Base-by-base conservation (phyloP, 2,329 filamentous ascomycete genomes). In the Chrysoporthe cubensis region DNA sequence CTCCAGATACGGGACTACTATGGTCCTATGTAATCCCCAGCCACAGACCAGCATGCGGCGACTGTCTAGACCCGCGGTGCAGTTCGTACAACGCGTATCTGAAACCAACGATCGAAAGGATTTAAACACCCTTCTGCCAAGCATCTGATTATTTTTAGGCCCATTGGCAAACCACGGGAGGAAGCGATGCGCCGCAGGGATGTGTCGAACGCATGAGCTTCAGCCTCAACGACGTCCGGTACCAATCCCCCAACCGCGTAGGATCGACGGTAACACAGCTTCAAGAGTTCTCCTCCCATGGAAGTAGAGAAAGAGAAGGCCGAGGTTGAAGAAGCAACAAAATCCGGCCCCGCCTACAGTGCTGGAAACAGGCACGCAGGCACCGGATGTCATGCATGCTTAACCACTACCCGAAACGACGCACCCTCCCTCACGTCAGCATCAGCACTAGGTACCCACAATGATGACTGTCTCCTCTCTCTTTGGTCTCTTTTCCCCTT, bases 121-220 rank as follows among this genome's bases (percentile, higher is more conserved):
- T 58, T 58, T 58, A 42, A 40, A 58, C 56, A 58, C 16, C 56
- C 4, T 42, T 60, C 8, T n/a, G 14, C 26, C 43, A 44, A 50
- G 44, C 43, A 44, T n/a, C 26, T 34, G 26, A 18, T 50, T 62
- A 62, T 62, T 62, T 62, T 62, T 62, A 62, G 43, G n/a, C 58
- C 37, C 37, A 9, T 44, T 60, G 42, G 11, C 14, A 60, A 16
- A 9, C 21, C 21, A 9, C 43, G 59, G 60, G 60, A 48, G 16
- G 43, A 62, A 50, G 60, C 44, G 44, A 48, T 40, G 32, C 60
- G 44, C 44, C 13, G 32, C 34, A 57, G 34, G 54, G 34, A 37
- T 57, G 18, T 13, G 43, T 14, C 14, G 26, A 44, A 34, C 43
- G 43, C 44, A 40, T 62, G 44, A 62, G 13, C 26, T 62, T 42